Conservation (phyloP, 225 moss, liverwort and hornwort genomes). For the Antitrichia curtipendula region DNA sequence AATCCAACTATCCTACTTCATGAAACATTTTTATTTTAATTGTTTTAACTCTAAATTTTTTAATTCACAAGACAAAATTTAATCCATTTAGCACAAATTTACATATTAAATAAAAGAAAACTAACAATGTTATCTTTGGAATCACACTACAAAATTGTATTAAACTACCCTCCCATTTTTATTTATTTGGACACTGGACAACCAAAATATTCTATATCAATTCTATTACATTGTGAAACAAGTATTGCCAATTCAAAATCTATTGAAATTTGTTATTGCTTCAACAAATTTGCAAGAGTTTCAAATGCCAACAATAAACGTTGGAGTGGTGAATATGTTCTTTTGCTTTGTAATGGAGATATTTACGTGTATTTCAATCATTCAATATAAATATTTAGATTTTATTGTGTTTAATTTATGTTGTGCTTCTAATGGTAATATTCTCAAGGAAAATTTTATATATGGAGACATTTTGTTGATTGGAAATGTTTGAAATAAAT, state of each 20-base stretch:
- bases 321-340: fast-evolving
- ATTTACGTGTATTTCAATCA: fast-evolving
- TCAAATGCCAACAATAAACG: neutral
- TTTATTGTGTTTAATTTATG: neutral
- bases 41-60: neutral
- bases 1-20: neutral
- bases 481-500: neutral
- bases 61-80: neutral
- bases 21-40: neutral
- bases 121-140: fast-evolving
- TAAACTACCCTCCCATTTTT: too few relatives aligned
- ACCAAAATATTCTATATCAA: neutral
- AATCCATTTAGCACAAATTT: neutral
- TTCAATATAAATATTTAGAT: neutral
- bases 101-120: neutral
- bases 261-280: neutral
- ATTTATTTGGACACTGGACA: too few relatives aligned
- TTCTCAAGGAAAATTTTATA: neutral
- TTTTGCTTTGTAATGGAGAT: neutral
- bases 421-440: neutral
- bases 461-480: fast-evolving
- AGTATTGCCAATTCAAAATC: neutral
- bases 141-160: neutral
- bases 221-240: neutral
- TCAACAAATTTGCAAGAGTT: neutral